Base-by-base conservation (phyloP, 768 basidiomycete genomes). In the Panellus pusillus region DNA sequence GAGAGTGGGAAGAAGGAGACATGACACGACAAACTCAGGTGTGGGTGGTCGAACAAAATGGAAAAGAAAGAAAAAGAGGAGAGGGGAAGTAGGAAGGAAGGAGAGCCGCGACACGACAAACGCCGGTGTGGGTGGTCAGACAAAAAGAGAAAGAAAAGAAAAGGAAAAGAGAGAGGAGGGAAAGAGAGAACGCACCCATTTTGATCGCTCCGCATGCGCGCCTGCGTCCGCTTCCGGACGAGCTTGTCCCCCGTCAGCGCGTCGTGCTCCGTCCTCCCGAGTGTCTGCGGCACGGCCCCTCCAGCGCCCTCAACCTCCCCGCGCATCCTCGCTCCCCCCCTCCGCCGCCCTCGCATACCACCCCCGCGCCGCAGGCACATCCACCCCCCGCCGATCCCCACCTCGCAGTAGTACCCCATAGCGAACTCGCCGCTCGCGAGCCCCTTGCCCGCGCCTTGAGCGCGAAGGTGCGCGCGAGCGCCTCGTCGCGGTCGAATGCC, bases 321-420 rank as follows among this genome's bases (percentile, higher is more conserved):
- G 69, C 63, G 96, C 96, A 63, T 98, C 96, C 1, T 76, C 58
- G 65, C 96, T 96, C 2, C 87, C 88, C 49, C 91, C 86, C 18
- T 82, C 74, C 17, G 83, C 73, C 0, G 95, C 94, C 65, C 76
- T 72, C 27, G 73, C 70, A 68, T 98, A 98, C 93, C 94, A 98
- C 65, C 71, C 79, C 52, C 75, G 73, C 1, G 94, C 91, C 7
- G 74, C 74, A 0, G 78, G 79, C 35, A 91, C 49, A 63, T 89
- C 80, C 64, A 80, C 83, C 9, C 65, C 0, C 87, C 83, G 0
- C 93, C 94, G 6, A 98, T 88, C 2, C 96, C 96, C 1, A 98
- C 89, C 68, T 98, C 95, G 35, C 79, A 79, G 66, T 96, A 98
- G 66, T 98, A 98, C 1, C 95, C 96, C 82, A 98, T 87, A 1